phyloP scores from a whole-genome alignment of 805 yeast species.

The Tanozyma kutaoensis region DNA sequence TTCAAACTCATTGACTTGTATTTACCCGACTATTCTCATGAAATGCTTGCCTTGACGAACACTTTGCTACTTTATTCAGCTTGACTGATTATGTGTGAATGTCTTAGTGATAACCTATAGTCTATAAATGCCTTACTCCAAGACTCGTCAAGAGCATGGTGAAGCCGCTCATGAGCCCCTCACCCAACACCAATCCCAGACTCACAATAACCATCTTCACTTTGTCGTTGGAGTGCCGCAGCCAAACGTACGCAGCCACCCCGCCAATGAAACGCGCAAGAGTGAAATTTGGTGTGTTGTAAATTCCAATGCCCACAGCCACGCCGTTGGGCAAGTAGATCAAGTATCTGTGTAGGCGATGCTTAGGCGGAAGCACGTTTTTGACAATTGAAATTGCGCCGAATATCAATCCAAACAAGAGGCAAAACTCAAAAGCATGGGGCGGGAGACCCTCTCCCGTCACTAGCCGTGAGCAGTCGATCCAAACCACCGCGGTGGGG shows the following conservation, averaged over 20 bases:
- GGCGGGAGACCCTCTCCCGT: conserved; percentile 88
- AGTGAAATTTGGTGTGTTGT: conserved; percentile 88
- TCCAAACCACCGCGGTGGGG: conserved; percentile 95
- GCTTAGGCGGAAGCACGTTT: conserved; percentile 35
- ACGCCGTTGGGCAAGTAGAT: conserved; percentile 82
- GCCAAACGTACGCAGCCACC: conserved; percentile 46
- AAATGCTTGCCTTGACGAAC: no score
- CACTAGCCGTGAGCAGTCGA: conserved; percentile 87
- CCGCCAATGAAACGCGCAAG: conserved; percentile 92
- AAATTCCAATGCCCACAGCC: conserved; percentile 94
- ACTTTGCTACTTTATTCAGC: no score
- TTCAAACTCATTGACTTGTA: no score
- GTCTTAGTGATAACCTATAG: no score
- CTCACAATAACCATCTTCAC: conserved; percentile 78
- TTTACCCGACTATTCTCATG: no score
- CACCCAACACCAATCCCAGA: conserved; percentile 88
- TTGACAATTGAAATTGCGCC: conserved; percentile 55
- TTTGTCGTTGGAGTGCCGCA: conserved; percentile 21
- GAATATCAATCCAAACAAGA: conserved; percentile 53
- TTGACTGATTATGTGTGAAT: no score
- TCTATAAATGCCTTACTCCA: conserved; percentile 21
- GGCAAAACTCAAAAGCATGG: conserved; percentile 46
- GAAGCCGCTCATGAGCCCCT: conserved; percentile 76
- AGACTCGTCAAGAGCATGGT: conserved; percentile 68
- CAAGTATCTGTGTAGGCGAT: conserved; percentile 24